Evolutionary conservation across 2,329 filamentous ascomycete genomes (phyloP), one percentile per base, ranked within the genome.

Genomic region (Aspergillus awamori): DNA sequence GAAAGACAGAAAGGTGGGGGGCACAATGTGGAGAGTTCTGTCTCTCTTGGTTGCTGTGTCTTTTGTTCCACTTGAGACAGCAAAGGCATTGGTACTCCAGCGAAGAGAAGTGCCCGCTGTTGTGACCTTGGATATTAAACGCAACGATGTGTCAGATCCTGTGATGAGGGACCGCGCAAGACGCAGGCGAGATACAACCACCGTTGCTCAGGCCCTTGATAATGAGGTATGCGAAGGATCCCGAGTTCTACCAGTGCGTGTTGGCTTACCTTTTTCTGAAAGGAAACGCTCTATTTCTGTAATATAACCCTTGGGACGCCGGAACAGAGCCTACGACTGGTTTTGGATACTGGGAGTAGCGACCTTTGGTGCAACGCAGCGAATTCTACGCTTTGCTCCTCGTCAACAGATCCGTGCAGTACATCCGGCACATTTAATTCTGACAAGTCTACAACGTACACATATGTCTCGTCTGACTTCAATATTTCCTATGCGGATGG

Each of bases 401-500:
- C 69, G 8, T 66, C 71, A 8, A 66, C 62, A 15, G 70, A 80
- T 62, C 72, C 74, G 13, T 87, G 85, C 68, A 67, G 69, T 8
- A 65, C 65, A 7, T 81, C 82, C 2, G 85, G 85, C 15, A 83
- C 82, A 7, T 87, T 84, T 70, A 73, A 77, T 65, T 73, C 83
- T 1, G 83, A 82, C 65, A 71, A 81, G 1, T 96, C 92, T 0
- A 92, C 90, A 2, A 91, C 92, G 2, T 94, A 93, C 76, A 70
- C 83, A 36, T 92, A 88, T 72, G 76, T 96, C 58, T 88, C 87
- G 64, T 87, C 85, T 70, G 82, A 87, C 62, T 97, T 97, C 80
- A 93, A 94, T 78, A 96, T 97, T 65, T 87, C 88, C 1, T 97
- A 97, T 67, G 89, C 90, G 43, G 93, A 97, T 76, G 91, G 91